These are phyloP conservation scores for Calonectria hawksworthii DNA, from an alignment of 2,329 filamentous ascomycete species.

Conservation along the genomic window DNA sequence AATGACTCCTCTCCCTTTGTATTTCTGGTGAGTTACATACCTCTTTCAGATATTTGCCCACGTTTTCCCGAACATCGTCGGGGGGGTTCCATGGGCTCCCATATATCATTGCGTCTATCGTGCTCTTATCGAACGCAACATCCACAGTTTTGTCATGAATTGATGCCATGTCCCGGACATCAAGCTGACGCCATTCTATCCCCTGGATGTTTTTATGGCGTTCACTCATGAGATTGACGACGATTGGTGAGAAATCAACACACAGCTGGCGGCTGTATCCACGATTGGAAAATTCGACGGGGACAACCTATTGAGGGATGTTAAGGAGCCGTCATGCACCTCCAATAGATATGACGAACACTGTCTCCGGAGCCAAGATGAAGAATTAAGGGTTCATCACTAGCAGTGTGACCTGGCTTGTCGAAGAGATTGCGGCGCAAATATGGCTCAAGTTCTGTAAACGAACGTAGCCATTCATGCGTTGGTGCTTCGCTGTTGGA, in stretches of 20 bases:
- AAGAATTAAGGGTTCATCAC: slow-evolving; percentile 59
- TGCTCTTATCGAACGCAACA: slow-evolving; percentile 71
- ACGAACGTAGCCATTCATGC: slow-evolving; percentile 69
- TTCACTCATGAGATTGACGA: slow-evolving; percentile 48
- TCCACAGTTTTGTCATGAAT: slow-evolving; percentile 60
- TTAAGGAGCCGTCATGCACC: not conserved
- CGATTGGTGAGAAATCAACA: slow-evolving; percentile 68
- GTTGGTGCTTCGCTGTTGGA: slow-evolving; percentile 54
- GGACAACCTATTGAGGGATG: slow-evolving; percentile 61
- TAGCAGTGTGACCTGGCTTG: slow-evolving; percentile 35
- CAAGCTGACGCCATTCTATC: slow-evolving; percentile 64
- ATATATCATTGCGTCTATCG: slow-evolving; percentile 69
- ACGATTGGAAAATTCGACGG: slow-evolving; percentile 59
- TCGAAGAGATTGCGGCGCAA: slow-evolving; percentile 59
- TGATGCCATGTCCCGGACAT: slow-evolving; percentile 64
- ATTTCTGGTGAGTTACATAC: slow-evolving; percentile 47
- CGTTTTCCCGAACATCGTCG: slow-evolving; percentile 62
- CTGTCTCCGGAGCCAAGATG: slow-evolving; percentile 72
- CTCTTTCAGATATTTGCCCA: slow-evolving; percentile 63
- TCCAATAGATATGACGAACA: slow-evolving; percentile 51
- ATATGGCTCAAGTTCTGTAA: slow-evolving; percentile 62
- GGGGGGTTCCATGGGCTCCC: slow-evolving; percentile 68
- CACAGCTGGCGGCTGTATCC: slow-evolving; percentile 68
- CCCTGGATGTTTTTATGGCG: slow-evolving; percentile 54
- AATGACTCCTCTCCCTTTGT: not conserved